phyloP scores from a whole-genome alignment of 192 early-diverging fungal genomes.

The Backusella sp. region DNA sequence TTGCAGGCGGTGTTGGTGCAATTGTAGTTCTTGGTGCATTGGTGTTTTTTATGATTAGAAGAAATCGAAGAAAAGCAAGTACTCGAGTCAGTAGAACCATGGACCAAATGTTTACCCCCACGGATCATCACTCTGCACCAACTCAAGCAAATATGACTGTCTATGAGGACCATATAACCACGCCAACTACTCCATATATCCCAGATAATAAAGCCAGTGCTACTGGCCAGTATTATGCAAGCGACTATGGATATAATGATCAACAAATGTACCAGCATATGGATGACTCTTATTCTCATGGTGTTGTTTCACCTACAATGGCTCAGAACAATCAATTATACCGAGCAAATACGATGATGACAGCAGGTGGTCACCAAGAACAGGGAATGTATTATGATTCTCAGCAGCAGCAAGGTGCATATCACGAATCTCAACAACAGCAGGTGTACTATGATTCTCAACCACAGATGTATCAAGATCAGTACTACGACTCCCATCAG shows the following conservation, averaged over 20 bases:
- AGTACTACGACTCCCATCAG: background rate
- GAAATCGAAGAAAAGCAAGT: conserved; percentile 13
- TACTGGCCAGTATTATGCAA: conserved; percentile 12
- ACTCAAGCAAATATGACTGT: background rate
- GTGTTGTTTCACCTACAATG: background rate
- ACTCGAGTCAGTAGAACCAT: conserved; percentile 13
- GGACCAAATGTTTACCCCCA: conserved; percentile 9
- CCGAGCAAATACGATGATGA: background rate
- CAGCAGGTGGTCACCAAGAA: background rate
- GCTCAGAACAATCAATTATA: background rate
- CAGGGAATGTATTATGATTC: conserved; percentile 4
- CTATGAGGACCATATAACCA: background rate
- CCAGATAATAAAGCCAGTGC: background rate
- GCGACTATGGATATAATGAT: background rate
- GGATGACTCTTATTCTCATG: background rate
- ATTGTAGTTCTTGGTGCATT: conserved; percentile 10
- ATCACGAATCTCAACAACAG: background rate
- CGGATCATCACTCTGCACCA: background rate
- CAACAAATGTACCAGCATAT: background rate
- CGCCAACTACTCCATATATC: background rate
- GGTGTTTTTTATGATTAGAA: background rate
- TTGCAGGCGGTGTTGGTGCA: conserved; percentile 11
- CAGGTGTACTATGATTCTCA: background rate
- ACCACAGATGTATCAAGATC: conserved; percentile 4
- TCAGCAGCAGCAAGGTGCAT: background rate